Evolutionary conservation across 805 yeast genomes (phyloP).

Genomic region (Saccharomycopsis fermentans): DNA sequence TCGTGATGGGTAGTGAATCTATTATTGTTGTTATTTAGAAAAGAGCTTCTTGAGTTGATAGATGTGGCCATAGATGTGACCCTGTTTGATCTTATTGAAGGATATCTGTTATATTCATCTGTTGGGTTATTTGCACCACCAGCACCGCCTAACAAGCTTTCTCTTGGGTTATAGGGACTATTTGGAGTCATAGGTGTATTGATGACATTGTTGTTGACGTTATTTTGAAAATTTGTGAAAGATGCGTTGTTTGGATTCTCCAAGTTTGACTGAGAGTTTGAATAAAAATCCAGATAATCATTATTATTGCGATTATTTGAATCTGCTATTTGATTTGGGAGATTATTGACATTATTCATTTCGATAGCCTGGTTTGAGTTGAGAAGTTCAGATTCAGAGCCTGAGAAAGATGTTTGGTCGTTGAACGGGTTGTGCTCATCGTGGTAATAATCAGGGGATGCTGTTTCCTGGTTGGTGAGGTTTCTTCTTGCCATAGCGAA

Average conservation of each 20-base stretch:
- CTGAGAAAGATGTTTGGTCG: conserved; percentile 20
- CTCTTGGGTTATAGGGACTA: conserved; percentile 20
- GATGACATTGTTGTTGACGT: conserved; percentile 66
- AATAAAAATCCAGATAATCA: conserved; percentile 33
- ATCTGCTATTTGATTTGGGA: conserved; percentile 7
- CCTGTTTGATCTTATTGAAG: conserved; percentile 46
- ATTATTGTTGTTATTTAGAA: conserved; percentile 11
- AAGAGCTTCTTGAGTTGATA: conserved; percentile 26
- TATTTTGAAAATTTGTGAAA: conserved; percentile 19
- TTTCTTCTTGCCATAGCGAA: conserved; percentile 25
- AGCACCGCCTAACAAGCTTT: conserved; percentile 8
- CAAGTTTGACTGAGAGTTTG: conserved; percentile 22
- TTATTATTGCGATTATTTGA: conserved; percentile 13
- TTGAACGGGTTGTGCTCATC: conserved; percentile 22
- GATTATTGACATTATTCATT: conserved; percentile 7
- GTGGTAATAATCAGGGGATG: conserved; percentile 24
- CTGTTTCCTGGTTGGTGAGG: conserved; percentile 21
- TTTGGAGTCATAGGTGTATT: conserved; percentile 25
- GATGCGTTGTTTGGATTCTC: conserved; percentile 21
- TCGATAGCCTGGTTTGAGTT: not conserved
- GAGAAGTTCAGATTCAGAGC: conserved; percentile 6
- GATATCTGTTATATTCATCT: conserved; percentile 54
- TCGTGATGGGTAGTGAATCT: not conserved
- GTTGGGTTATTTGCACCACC: conserved; percentile 32
- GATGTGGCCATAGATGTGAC: conserved; percentile 29